phyloP scores from a whole-genome alignment of 148 eudicot genomes.

The Nepenthes gracilis region DNA sequence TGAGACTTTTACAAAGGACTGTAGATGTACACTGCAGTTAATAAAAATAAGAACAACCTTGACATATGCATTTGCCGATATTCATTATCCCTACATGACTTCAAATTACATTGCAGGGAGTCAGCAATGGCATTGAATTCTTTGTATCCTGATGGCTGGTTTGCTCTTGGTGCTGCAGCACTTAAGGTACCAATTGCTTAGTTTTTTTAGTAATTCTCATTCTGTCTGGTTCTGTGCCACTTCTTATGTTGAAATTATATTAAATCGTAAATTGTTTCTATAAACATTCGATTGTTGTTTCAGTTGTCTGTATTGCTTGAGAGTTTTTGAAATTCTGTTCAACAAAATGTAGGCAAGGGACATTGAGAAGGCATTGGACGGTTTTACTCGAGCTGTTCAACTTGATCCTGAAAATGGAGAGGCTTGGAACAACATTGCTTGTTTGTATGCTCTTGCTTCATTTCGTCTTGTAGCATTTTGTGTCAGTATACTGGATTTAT shows the following conservation, averaged over 20 bases:
- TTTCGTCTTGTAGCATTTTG: not conserved
- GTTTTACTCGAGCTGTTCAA: conserved; percentile 86
- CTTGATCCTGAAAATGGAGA: conserved; percentile 97
- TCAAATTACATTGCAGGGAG: conserved; percentile 35
- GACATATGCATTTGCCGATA: not conserved
- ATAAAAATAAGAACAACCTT: too few relatives aligned
- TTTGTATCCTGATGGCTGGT: conserved; percentile 94
- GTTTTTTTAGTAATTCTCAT: not conserved
- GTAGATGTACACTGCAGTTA: too few relatives aligned
- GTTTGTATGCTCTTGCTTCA: conserved; percentile 46
- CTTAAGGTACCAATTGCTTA: conserved; percentile 37
- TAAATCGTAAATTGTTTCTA: not conserved
- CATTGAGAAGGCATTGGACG: conserved; percentile 72
- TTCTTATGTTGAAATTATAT: too few relatives aligned
- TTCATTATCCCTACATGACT: not conserved
- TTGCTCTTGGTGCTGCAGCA: conserved; percentile 97
- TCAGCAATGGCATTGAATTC: conserved; percentile 89
- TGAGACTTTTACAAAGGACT: too few relatives aligned
- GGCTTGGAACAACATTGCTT: conserved; percentile 98
- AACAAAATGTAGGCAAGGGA: conserved; percentile 57
- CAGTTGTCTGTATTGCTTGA: not conserved
- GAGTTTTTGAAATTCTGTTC: conserved; percentile 4
- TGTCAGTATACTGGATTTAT: not conserved
- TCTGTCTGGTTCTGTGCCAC: conserved; percentile 2
- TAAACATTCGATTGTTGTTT: not conserved